Base-by-base conservation (phyloP, 2,329 filamentous ascomycete genomes). In the Hirsutella minnesotensis region DNA sequence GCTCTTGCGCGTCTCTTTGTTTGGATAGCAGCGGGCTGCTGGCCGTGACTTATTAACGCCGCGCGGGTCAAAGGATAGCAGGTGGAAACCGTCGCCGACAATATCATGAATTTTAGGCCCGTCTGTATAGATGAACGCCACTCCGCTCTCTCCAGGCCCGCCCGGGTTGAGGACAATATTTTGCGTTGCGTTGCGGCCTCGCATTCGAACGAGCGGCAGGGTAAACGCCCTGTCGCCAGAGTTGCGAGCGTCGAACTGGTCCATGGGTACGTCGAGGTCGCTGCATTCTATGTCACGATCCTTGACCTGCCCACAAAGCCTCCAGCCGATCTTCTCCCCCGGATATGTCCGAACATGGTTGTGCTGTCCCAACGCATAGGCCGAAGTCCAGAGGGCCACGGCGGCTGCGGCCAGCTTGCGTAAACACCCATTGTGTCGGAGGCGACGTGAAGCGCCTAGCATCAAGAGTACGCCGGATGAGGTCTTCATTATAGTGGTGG, bases 81-180 rank as follows among this genome's bases (percentile, higher is more conserved):
- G 49, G 46, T 73, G 67, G 43, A 68, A 69, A 1, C 55, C 58
- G 35, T 70, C 67, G 10, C 68, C 68, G 0, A 60, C 46, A 4
- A 61, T 50, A 7, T 48, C 49, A 41, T 52, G 62, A 4, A 72
- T 48, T 10, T 55, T 1, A 71, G 35, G 30, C 64, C 61, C 2
- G 55, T 49, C 10, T 63, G n/a, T n/a, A n/a, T n/a, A n/a, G n/a
- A n/a, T n/a, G n/a, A n/a, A n/a, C n/a, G n/a, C n/a, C n/a, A n/a
- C 48, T 2, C 69, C 69, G 35, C 64, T 64, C 9, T 53, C 67
- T 7, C 69, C 70, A 0, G 70, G 70, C 0, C 70, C 69, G 35
- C 69, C 69, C 0, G 68, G 66, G 46, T 72, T 72, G 15, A 70
- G 51, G 0, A 73, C 50, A 16, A 73, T 50, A 40, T 67, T 68